Evolutionary conservation across 371 early-diverging fungal species (phyloP), one percentile per base, ranked within the genome.

Genomic region (Mucor saturninus): DNA sequence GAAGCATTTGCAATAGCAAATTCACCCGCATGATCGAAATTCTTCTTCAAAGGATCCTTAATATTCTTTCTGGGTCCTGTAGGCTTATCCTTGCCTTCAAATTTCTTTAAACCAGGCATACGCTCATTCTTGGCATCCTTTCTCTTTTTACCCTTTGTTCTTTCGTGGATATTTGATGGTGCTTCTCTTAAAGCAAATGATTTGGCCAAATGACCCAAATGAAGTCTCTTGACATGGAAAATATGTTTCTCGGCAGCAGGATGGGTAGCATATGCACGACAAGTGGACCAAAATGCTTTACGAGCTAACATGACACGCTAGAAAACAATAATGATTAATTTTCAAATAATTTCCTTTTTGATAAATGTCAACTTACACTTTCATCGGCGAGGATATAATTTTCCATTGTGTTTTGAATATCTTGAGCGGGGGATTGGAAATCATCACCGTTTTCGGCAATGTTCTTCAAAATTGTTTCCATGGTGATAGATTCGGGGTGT

Each of bases 211-310:
- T 98, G 99, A 14, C 99, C 99, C 45, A 97, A 83, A 73, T 98
- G 99, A 65, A 98, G 79, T 54, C 90, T 89, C 63, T 90, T 90
- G 62, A 97, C 82, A 70, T 97, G 95, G 86, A 98, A 97, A 38
- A 96, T 89, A 39, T 89, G 89, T 53, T 91, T 90, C 71, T 94
- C 92, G 0, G 89, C 65, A 10, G 90, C 73, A 7, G 83, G 75
- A 76, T 98, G 97, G 1, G 99, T 96, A 4, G 97, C 92, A 72
- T 98, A 98, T 0, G 98, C 93, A 51, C 95, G 91, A 45, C 97
- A 85, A 62, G 89, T 89, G 14, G 98, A 95, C 80, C 88, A 76
- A 71, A 86, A 98, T 4, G 97, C 98, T 58, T 81, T 83, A 55
- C 88, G 79, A 4, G 95, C 93, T 28, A 90, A 71, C 45, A 78